Percentiles rank a stretch among this genome's conserved stretches.
Conservation (phyloP, 2,329 filamentous ascomycete genomes). For the Ophiostoma novo-ulmi region DNA sequence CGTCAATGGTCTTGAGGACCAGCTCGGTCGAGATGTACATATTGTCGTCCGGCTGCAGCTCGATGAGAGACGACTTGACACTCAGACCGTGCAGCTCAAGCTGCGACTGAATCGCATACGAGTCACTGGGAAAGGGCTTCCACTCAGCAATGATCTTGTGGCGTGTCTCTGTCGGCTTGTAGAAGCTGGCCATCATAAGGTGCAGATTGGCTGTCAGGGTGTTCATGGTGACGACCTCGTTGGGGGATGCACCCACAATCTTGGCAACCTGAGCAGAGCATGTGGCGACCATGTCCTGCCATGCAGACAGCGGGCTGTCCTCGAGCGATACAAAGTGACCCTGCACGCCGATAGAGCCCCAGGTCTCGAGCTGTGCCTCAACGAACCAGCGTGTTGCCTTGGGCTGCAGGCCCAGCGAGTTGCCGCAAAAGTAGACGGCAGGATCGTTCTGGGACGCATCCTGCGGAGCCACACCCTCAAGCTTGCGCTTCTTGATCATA, state of each 20-base stretch:
- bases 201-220: slow-evolving; percentile 79
- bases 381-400: slow-evolving; percentile 61
- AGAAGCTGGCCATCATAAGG: slow-evolving; percentile 78
- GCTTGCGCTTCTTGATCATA: slow-evolving; percentile 37
- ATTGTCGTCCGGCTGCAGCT: slow-evolving; percentile 60
- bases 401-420: slow-evolving; percentile 82
- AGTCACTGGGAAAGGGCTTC: slow-evolving; percentile 84
- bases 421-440: slow-evolving; percentile 80
- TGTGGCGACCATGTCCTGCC: slow-evolving; percentile 73
- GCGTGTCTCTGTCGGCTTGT: slow-evolving; percentile 56
- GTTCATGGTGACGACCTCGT: slow-evolving; percentile 86
- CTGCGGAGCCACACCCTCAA: neutral
- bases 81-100: slow-evolving; percentile 64
- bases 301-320: slow-evolving; percentile 57
- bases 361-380: slow-evolving; percentile 70
- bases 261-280: slow-evolving; percentile 64
- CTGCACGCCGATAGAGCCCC: slow-evolving; percentile 77
- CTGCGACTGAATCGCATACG: slow-evolving; percentile 82
- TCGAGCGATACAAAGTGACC: slow-evolving; percentile 71
- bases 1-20: slow-evolving; percentile 68
- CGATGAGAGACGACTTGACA: slow-evolving; percentile 63
- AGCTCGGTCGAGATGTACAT: slow-evolving; percentile 63
- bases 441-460: slow-evolving; percentile 38
- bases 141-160: slow-evolving; percentile 86
- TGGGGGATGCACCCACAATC: slow-evolving; percentile 66